These are phyloP conservation scores for Hepatocystis sp. DNA, from an alignment of 169 alveolate genomes.

Conservation along the genomic window DNA sequence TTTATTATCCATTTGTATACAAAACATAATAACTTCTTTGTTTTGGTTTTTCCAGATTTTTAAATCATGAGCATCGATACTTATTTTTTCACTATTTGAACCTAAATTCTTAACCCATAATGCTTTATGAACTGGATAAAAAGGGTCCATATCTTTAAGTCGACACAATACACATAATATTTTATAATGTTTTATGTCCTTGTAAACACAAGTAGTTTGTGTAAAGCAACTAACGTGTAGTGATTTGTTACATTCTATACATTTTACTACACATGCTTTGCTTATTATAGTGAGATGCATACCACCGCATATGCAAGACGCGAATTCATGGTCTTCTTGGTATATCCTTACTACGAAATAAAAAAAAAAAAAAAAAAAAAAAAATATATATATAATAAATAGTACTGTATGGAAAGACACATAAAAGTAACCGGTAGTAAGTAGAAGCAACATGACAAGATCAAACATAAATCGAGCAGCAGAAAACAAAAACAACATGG, in stretches of 20 bases:
- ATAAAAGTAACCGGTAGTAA: too few relatives aligned
- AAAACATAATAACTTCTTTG: conserved; percentile 79
- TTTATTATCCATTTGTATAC: conserved; percentile 67
- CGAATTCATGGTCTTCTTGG: conserved; percentile 57
- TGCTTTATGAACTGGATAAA: conserved; percentile 80
- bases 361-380: conserved; percentile 6
- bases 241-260: conserved; percentile 60
- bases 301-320: conserved; percentile 74
- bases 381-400: neutral
- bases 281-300: conserved; percentile 31
- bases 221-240: conserved; percentile 67
- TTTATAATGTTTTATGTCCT: conserved; percentile 68
- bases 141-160: conserved; percentile 83
- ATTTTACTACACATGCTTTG: conserved; percentile 57
- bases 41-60: conserved; percentile 78
- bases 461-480: neutral
- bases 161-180: conserved; percentile 84
- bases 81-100: conserved; percentile 56
- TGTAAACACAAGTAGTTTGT: conserved; percentile 44
- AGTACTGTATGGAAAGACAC: too few relatives aligned
- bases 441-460: too few relatives aligned
- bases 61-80: conserved; percentile 74
- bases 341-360: conserved; percentile 30
- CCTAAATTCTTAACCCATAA: conserved; percentile 81
- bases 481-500: neutral